Evolutionary conservation across 2,329 filamentous ascomycete genomes (phyloP), one percentile per base, ranked within the genome.

Genomic region (Alternaria gaisen): DNA sequence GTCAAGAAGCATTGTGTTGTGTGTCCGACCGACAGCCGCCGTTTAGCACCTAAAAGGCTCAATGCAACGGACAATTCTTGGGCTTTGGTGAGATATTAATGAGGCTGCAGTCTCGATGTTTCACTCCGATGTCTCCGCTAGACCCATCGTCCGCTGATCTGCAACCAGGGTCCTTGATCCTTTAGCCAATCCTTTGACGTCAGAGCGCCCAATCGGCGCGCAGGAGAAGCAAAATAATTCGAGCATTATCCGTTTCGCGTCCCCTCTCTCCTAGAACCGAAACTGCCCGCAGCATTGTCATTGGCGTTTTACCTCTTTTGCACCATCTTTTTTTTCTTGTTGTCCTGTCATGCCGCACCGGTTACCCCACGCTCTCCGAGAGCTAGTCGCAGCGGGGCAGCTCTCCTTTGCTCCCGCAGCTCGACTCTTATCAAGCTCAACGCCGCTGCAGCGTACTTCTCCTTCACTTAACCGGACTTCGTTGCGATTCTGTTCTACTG

Each of bases 201-300:
- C 70, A 70, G 67, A 67, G 68, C 67, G 66, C 58, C 70, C 69
- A 72, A 72, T 72, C 69, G 68, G 67, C 58, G 67, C 60, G 59
- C 53, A 53, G 47, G 42, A 59, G 51, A 63, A 58, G 61, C 61
- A 70, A 71, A 64, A 59, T 54, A 60, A 59, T 48, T 42, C 59
- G 59, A 32, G 32, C 20, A 54, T 51, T 54, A 14, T 44, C 52
- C 52, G 32, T 52, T 52, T 53, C 41, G 53, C 53, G 42, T 44
- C 68, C 64, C 55, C 68, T 61, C 55, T 38, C 50, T 57, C 54
- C 58, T 47, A 58, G 63, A 62, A 70, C 63, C 64, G 67, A 67
- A 60, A 56, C 62, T 64, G 66, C 65, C 66, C 66, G 65, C 60
- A 58, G 62, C 48, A 47, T 50, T 57, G 60, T 22, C 24, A 61